phyloP scores from a whole-genome alignment of 306 rosid genomes.

The Macrotyloma uniflorum region DNA sequence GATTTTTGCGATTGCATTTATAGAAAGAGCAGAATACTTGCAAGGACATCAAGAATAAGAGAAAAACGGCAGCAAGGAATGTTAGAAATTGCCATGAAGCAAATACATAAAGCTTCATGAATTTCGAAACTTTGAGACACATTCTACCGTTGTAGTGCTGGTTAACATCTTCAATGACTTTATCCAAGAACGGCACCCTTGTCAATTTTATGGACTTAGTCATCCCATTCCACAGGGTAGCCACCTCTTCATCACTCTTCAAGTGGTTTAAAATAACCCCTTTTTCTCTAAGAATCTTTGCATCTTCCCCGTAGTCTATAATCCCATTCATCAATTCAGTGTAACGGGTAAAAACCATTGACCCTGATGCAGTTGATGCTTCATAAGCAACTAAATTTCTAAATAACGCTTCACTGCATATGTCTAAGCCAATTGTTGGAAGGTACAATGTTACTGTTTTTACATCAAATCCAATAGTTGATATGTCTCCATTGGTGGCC shows the following conservation, averaged over 20 bases:
- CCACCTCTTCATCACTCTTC: conserved; percentile 78
- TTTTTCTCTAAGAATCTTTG: conserved; percentile 64
- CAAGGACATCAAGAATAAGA: conserved; percentile 58
- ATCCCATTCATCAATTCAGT: conserved; percentile 86
- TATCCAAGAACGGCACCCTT: conserved; percentile 76
- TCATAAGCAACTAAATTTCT: conserved; percentile 85
- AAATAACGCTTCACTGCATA: conserved; percentile 60
- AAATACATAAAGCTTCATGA: conserved; percentile 59
- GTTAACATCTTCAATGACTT: conserved; percentile 83
- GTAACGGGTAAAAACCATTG: conserved; percentile 75
- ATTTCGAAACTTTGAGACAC: conserved; percentile 58
- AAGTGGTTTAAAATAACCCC: conserved; percentile 72
- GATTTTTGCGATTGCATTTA: conserved; percentile 33
- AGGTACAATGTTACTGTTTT: conserved; percentile 57
- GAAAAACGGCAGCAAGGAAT: conserved; percentile 54
- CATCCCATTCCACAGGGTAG: conserved; percentile 84
- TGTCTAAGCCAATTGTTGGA: conserved; percentile 59
- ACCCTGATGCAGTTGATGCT: conserved; percentile 66
- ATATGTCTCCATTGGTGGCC: conserved; percentile 58
- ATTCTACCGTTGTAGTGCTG: conserved; percentile 58
- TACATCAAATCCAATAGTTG: conserved; percentile 56
- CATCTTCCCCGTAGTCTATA: conserved; percentile 78
- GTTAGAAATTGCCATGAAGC: conserved; percentile 73
- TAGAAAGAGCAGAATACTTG: conserved; percentile 51
- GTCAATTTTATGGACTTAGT: conserved; percentile 80